These are phyloP conservation scores for Magnaporthiopsis incrustans DNA, from an alignment of 2,329 filamentous ascomycete genomes.

Conservation along the genomic window DNA sequence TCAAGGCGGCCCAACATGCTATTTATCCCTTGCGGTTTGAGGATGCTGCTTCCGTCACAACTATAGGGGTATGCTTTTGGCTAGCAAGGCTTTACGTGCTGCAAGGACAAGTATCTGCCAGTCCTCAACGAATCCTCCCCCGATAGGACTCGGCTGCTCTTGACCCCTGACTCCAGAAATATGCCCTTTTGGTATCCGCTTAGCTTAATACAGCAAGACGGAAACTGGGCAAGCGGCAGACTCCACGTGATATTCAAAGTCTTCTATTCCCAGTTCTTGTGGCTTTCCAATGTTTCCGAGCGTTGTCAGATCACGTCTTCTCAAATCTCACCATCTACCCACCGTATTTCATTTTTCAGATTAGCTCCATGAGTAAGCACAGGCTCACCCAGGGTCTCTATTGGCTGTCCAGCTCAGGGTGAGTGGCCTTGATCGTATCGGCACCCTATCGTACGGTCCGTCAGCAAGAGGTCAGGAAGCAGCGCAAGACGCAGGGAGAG, in stretches of 20 bases:
- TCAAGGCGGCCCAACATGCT: not conserved
- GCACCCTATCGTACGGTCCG: conserved; percentile 20
- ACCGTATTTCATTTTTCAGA: too few species aligned
- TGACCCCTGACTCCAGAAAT: not conserved
- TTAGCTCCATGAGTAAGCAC: too few species aligned
- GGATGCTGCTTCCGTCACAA: not conserved
- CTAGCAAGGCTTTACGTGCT: too few species aligned
- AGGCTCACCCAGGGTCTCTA: not conserved
- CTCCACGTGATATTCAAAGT: not conserved
- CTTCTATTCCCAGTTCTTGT: not conserved
- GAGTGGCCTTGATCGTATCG: conserved; percentile 36
- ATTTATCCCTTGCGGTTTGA: not conserved
- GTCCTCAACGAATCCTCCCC: too few species aligned
- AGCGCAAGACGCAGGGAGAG: not conserved
- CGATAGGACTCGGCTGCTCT: too few species aligned
- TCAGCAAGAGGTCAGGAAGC: not conserved
- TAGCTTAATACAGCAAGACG: not conserved
- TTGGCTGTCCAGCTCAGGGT: conserved; percentile 22
- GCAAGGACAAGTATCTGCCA: too few species aligned
- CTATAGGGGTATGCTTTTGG: not conserved
- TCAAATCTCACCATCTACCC: not conserved
- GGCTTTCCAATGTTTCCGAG: too few species aligned
- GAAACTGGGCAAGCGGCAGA: not conserved
- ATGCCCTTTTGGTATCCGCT: not conserved
- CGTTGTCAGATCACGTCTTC: not conserved